Percentiles rank a stretch among this genome's conserved stretches.
Conservation (phyloP, 495 filamentous ascomycete species). For the Oidiodendron maius region DNA sequence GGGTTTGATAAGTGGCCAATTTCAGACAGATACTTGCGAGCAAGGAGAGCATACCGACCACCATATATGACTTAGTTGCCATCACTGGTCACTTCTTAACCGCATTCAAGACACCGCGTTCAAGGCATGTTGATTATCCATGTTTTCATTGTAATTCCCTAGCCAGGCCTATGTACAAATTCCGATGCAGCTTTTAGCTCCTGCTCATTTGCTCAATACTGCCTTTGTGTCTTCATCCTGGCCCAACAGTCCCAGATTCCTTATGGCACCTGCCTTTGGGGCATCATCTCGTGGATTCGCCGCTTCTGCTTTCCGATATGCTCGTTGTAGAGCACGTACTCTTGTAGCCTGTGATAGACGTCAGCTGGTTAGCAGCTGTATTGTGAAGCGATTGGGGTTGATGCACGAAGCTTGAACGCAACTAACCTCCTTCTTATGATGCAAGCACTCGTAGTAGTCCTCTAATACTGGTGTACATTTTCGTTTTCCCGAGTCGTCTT, state of each 20-base stretch:
- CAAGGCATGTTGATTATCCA: no score
- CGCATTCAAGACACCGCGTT: no score
- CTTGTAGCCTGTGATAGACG: slow-evolving; percentile 58
- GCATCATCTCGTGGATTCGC: slow-evolving; percentile 70
- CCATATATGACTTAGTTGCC: no score
- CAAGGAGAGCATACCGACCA: no score
- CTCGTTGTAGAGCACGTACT: slow-evolving; percentile 70
- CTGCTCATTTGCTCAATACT: slow-evolving; percentile 36
- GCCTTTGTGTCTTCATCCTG: slow-evolving; percentile 73
- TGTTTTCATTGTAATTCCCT: background rate
- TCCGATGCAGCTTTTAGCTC: background rate
- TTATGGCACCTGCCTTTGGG: slow-evolving; percentile 66
- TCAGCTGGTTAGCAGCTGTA: slow-evolving; percentile 5
- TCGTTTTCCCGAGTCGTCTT: slow-evolving; percentile 73
- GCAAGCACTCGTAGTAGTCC: slow-evolving; percentile 97
- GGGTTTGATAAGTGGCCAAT: no score
- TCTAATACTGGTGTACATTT: slow-evolving; percentile 88
- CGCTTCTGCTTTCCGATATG: slow-evolving; percentile 78
- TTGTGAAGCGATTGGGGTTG: slow-evolving; percentile 1
- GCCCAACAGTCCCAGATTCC: slow-evolving; percentile 74
- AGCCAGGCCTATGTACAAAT: slow-evolving; percentile 22
- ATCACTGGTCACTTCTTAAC: no score
- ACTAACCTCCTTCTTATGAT: slow-evolving; percentile 94
- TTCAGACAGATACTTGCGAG: no score
- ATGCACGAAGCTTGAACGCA: background rate